Evolutionary conservation across 805 yeast genomes (phyloP), one percentile per base, ranked within the genome.

Genomic region (Debaryomyces prosopidis): DNA sequence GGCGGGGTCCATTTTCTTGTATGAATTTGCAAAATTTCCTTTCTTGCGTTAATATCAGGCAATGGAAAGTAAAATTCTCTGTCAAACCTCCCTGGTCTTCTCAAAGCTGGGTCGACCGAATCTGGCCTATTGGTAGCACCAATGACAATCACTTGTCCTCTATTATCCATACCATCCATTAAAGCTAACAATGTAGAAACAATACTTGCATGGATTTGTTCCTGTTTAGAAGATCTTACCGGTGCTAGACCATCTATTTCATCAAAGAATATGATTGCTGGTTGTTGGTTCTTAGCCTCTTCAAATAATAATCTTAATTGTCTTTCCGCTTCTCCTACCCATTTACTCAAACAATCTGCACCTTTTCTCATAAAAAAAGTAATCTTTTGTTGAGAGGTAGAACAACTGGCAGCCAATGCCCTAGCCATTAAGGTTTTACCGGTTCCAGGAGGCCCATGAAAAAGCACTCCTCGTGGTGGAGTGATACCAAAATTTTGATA

Each of bases 291-390:
- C 56, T 86, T 87, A 1, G 99, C 99, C 66, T 94, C 98, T 68
- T 94, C 98, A 63, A 94, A 94, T 45, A 94, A 69, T 36, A 92
- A 71, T 48, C 99, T 73, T 49, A 94, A 72, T 63, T 94, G 98
- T 53, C 99, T 77, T 67, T 94, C 99, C 5, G 98, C 98, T 66
- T 94, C 99, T 58, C 99, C 99, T 3, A 94, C 98, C 99, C 99
- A 94, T 69, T 94, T 94, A 37, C 96, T 88, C 55, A 94, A 71
- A 60, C 96, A 87, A 64, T 94, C 99, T 0, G 99, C 98, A 52
- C 99, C 99, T 63, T 94, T 94, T 50, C 99, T 74, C 99, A 94
- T 94, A 67, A 90, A 94, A 59, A 94, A 94, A 0, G 99, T 90
- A 46, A 94, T 90, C 54, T 94, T 92, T 49, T 85, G 75, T 11